Conservation (phyloP, 345 rosid genomes). For the Heritiera fomes region DNA sequence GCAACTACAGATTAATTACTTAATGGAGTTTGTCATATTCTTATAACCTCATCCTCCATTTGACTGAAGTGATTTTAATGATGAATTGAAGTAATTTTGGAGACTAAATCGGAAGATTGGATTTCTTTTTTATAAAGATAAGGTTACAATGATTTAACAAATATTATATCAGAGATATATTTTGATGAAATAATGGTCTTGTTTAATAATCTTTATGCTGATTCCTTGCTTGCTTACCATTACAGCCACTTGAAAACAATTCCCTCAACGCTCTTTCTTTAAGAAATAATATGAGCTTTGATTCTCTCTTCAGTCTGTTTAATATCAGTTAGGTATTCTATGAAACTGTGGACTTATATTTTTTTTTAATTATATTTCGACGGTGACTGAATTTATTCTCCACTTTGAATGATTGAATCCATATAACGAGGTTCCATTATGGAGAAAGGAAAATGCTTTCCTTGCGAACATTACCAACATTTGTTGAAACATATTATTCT, state of each 20-base stretch:
- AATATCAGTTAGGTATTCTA: background rate
- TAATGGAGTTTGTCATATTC: no score
- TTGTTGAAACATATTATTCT: constrained; percentile 4
- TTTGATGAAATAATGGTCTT: no score
- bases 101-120: no score
- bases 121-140: no score
- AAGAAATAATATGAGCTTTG: background rate
- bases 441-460: constrained; percentile 20
- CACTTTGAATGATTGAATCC: constrained; percentile 19
- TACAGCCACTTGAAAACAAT: background rate
- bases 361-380: no score
- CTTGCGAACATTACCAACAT: constrained; percentile 22
- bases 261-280: background rate
- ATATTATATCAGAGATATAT: no score
- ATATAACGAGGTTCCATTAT: constrained; percentile 13
- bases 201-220: background rate
- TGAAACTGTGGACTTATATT: background rate
- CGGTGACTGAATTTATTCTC: constrained; percentile 23
- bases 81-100: no score
- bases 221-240: background rate
- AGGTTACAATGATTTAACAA: no score
- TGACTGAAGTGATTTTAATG: no score
- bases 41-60: no score
- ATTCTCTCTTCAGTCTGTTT: no score
- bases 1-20: no score